Conservation (phyloP, 441 rosid species). For the Corymbia citriodora region DNA sequence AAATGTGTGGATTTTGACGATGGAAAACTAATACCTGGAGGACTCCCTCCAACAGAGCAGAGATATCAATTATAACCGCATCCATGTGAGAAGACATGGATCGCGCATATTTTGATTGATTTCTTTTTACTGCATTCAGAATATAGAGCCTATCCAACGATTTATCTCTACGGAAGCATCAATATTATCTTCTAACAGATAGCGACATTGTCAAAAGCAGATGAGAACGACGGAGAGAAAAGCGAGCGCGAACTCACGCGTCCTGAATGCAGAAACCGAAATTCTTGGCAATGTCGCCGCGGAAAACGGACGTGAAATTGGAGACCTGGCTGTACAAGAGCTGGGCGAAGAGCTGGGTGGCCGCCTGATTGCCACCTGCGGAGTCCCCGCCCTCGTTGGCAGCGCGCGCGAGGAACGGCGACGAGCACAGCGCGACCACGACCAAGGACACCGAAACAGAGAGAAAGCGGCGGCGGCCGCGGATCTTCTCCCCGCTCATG, state of each 20-base stretch:
- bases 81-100: neutral
- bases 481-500: slow-evolving; percentile 36
- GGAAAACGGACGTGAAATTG: slow-evolving; percentile 51
- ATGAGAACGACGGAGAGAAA: neutral
- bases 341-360: slow-evolving; percentile 33
- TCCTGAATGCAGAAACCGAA: slow-evolving; percentile 84
- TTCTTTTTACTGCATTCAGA: neutral
- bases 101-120: neutral
- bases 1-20: neutral
- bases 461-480: slow-evolving; percentile 3
- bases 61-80: neutral
- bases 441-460: slow-evolving; percentile 17
- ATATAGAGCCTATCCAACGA: neutral
- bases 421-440: slow-evolving; percentile 2
- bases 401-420: slow-evolving; percentile 22
- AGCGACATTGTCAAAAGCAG: neutral
- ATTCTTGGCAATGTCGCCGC: slow-evolving; percentile 44
- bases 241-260: slow-evolving; percentile 40
- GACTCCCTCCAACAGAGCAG: neutral
- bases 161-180: neutral
- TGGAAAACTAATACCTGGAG: neutral
- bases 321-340: slow-evolving; percentile 39
- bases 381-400: neutral
- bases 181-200: neutral
- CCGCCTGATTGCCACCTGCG: slow-evolving; percentile 19